phyloP scores from a whole-genome alignment of 106 monocot species.

The Narthecium ossifragum region DNA sequence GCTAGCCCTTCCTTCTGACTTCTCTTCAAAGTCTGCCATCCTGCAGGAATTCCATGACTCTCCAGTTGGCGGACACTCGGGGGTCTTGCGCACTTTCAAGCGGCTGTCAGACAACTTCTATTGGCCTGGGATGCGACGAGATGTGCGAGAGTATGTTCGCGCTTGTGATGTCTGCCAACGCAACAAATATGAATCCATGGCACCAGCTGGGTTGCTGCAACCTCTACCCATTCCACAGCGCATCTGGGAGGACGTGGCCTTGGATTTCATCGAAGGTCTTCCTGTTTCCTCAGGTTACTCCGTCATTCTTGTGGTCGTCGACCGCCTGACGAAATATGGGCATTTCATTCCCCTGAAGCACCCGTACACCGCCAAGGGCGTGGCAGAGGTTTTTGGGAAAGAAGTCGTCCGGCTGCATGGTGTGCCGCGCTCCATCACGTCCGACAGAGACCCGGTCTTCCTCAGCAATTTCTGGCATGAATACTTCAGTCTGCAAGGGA shows the following conservation, averaged over 20 bases:
- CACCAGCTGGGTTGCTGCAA: neutral
- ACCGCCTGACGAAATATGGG: no score
- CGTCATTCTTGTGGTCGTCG: neutral
- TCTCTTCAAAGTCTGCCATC: neutral
- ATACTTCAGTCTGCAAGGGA: no score
- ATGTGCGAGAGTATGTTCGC: neutral
- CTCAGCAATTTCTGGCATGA: neutral
- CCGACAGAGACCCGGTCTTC: neutral
- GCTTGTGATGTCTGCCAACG: neutral
- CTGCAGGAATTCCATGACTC: neutral
- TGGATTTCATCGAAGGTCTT: neutral
- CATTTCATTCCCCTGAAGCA: neutral
- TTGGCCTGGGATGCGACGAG: neutral
- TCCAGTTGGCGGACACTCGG: neutral
- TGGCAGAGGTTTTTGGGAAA: neutral
- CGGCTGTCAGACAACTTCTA: neutral
- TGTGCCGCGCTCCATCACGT: neutral
- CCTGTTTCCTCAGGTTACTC: neutral
- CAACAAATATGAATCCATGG: neutral
- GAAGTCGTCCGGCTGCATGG: neutral
- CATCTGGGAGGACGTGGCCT: neutral
- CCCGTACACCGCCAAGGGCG: neutral
- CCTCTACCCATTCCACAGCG: neutral
- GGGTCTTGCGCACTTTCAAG: neutral
- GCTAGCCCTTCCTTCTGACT: neutral